Evolutionary conservation across 106 monocot species (phyloP).

Genomic region (Hemerocallis citrina): DNA sequence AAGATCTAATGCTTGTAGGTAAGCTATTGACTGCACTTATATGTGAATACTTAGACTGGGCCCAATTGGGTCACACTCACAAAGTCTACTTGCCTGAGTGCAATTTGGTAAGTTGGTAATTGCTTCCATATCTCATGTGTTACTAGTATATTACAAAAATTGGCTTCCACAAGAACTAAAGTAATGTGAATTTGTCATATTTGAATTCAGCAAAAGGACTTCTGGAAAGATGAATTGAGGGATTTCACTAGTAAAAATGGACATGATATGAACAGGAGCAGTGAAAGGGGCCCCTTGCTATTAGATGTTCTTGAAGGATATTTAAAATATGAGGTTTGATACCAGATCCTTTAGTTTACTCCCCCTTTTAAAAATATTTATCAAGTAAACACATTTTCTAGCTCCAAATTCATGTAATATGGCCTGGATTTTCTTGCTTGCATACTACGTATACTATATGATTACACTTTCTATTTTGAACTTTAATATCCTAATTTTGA

Average conservation of each 20-base stretch:
- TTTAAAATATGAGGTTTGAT: constrained; percentile 81
- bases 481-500: too few species aligned
- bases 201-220: constrained; percentile 73
- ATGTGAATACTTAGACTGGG: constrained; percentile 92
- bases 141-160: background rate
- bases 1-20: constrained; percentile 39
- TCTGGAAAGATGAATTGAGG: constrained; percentile 84
- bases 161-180: background rate
- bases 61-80: constrained; percentile 75
- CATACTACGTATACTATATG: too few species aligned
- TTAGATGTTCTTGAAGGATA: constrained; percentile 95
- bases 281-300: constrained; percentile 79
- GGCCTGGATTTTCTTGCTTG: too few species aligned
- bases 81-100: constrained; percentile 97
- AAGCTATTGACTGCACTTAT: constrained; percentile 76
- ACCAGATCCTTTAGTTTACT: background rate
- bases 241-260: constrained; percentile 81
- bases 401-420: too few species aligned
- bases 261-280: constrained; percentile 51
- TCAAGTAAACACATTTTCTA: too few species aligned
- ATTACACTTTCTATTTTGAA: too few species aligned
- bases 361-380: background rate
- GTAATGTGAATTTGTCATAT: background rate
- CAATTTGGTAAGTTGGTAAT: constrained; percentile 62
- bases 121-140: background rate